Conservation (phyloP, 352 stramenopile genomes). For the Globisporangium polare region DNA sequence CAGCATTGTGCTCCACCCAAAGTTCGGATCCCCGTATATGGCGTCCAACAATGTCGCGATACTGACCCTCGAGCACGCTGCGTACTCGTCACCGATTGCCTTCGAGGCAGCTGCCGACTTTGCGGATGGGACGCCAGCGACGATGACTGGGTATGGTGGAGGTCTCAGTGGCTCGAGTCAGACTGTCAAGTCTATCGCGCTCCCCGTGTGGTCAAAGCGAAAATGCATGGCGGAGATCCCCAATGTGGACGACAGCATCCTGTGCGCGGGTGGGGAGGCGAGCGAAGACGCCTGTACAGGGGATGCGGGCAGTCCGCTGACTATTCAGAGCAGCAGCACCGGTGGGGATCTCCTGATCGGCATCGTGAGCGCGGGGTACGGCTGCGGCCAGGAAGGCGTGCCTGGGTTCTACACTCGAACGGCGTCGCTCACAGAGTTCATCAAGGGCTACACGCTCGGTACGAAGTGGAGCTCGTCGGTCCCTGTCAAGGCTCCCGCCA, state of each 20-base stretch:
- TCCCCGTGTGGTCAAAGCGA: conserved; percentile 1
- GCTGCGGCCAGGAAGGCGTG: neutral
- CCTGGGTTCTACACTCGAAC: conserved; percentile 4
- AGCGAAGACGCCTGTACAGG: neutral
- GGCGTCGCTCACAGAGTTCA: neutral
- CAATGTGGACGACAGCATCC: neutral
- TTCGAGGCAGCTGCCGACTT: conserved; percentile 21
- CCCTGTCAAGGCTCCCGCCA: neutral
- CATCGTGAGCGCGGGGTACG: conserved; percentile 2
- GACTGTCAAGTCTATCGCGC: neutral
- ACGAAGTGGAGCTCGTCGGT: neutral
- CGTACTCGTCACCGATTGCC: conserved; percentile 17
- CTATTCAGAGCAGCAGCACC: neutral
- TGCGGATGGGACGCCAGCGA: conserved; percentile 1
- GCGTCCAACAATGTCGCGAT: conserved; percentile 33
- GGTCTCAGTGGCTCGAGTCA: conserved; percentile 14
- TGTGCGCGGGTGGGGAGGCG: neutral
- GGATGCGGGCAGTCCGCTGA: conserved; percentile 8
- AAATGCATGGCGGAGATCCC: conserved; percentile 1
- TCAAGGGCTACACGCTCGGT: conserved; percentile 3
- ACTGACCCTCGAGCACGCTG: conserved; percentile 25
- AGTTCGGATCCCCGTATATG: conserved; percentile 18
- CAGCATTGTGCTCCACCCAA: conserved; percentile 23
- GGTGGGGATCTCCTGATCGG: neutral
- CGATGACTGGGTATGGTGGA: conserved; percentile 18